Conservation (phyloP, 2,329 filamentous ascomycete genomes). For the Diplocarpon rosae region DNA sequence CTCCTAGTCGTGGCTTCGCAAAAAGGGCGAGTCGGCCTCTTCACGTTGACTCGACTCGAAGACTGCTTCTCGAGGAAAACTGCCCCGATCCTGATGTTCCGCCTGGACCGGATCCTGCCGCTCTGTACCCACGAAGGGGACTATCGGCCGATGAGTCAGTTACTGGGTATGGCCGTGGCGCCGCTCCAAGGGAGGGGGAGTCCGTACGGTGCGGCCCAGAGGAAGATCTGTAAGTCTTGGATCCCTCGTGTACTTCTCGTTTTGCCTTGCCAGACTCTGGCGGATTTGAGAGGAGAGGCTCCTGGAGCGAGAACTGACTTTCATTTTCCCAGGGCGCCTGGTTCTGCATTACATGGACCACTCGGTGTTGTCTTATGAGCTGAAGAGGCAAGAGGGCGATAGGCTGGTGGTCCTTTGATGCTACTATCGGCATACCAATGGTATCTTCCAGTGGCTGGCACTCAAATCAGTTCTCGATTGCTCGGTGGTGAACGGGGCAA, state of each 20-base stretch:
- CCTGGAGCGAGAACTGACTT: neutral
- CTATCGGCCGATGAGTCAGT: conserved; percentile 34
- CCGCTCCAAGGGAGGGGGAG: conserved; percentile 41
- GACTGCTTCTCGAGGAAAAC: conserved; percentile 1
- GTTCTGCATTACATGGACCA: conserved; percentile 65
- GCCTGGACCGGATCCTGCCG: conserved; percentile 43
- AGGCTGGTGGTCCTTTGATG: conserved; percentile 20
- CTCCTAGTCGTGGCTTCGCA: conserved; percentile 56
- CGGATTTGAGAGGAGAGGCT: neutral
- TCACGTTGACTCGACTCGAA: conserved; percentile 43
- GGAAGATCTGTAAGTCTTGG: conserved; percentile 33
- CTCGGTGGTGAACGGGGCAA: too few species aligned
- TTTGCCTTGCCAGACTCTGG: neutral
- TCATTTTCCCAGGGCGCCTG: conserved; percentile 37
- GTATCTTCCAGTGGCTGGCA: neutral
- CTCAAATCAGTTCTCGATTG: neutral
- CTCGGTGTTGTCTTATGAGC: conserved; percentile 58
- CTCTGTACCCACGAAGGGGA: conserved; percentile 21
- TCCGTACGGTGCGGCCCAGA: conserved; percentile 17
- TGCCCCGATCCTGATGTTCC: conserved; percentile 25
- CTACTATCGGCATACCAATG: neutral
- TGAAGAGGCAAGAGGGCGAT: conserved; percentile 34
- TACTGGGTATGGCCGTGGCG: conserved; percentile 58
- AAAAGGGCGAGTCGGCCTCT: conserved; percentile 52
- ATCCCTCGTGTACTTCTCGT: neutral